These are phyloP conservation scores for Camellia lanceoleosa DNA, from an alignment of 148 eudicot genomes.

Conservation along the genomic window DNA sequence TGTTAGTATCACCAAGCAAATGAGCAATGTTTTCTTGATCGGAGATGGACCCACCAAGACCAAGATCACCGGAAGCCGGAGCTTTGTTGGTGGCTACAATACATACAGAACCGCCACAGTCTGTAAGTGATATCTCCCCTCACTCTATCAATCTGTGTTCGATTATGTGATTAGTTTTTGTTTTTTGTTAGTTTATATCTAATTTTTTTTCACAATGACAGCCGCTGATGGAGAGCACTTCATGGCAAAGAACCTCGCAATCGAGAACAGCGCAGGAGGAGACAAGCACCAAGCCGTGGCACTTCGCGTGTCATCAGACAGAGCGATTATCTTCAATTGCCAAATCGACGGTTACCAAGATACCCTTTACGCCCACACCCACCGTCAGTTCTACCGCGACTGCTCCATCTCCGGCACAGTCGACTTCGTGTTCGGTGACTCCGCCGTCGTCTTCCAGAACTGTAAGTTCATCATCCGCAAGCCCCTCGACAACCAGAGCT, in stretches of 20 bases:
- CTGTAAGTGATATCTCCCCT: conserved; percentile 32
- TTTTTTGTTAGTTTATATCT: too few species aligned
- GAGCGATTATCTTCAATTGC: conserved; percentile 36
- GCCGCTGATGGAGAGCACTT: conserved; percentile 37
- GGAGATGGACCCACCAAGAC: conserved; percentile 71
- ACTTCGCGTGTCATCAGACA: conserved; percentile 32
- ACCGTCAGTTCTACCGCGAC: conserved; percentile 63
- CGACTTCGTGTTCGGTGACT: conserved; percentile 66
- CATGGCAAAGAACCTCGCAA: conserved; percentile 39
- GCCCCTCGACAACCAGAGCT: conserved; percentile 38
- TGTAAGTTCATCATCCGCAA: conserved; percentile 46
- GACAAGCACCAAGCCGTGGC: conserved; percentile 49
- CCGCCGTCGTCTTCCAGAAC: conserved; percentile 54
- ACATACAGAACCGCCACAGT: conserved; percentile 52
- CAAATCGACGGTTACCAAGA: conserved; percentile 47
- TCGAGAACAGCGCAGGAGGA: conserved; percentile 50
- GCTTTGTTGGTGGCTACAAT: conserved; percentile 36
- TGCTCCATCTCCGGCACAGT: conserved; percentile 67
- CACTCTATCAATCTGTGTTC: too few species aligned
- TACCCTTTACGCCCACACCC: conserved; percentile 49
- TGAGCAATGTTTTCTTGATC: conserved; percentile 43
- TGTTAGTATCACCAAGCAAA: conserved; percentile 32
- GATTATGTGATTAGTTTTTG: too few species aligned
- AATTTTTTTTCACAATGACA: not conserved
- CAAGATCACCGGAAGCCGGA: conserved; percentile 48